These are phyloP conservation scores for Tricholoma matsutake DNA, from an alignment of 768 basidiomycete species.

Conservation along the genomic window DNA sequence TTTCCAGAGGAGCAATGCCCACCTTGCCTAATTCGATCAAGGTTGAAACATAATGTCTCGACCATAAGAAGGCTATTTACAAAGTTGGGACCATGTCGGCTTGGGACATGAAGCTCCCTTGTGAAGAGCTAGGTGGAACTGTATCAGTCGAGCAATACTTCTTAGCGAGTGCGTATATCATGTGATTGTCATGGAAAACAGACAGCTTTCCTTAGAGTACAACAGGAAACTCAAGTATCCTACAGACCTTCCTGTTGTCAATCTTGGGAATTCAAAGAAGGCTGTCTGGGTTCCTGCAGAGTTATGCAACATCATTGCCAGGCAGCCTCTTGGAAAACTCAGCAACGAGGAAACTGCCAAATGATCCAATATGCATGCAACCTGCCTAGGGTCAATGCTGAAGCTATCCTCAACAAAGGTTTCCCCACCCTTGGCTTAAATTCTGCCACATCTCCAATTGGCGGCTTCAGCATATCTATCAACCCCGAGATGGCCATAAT, in stretches of 20 bases:
- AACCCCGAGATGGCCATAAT: conserved; percentile 56
- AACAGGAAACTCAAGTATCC: conserved; percentile 44
- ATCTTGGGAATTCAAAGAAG: conserved; percentile 37
- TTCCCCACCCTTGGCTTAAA: conserved; percentile 51
- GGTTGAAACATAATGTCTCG: conserved; percentile 55
- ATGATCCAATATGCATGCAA: conserved; percentile 75
- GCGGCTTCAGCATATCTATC: conserved; percentile 58
- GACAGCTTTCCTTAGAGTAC: conserved; percentile 47
- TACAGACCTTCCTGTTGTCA: conserved; percentile 48
- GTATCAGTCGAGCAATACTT: conserved; percentile 68
- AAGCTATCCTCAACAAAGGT: conserved; percentile 54
- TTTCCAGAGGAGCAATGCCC: conserved; percentile 49
- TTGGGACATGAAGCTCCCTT: conserved; percentile 41
- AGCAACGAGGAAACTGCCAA: conserved; percentile 55
- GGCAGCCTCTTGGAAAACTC: conserved; percentile 60
- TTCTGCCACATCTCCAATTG: conserved; percentile 33
- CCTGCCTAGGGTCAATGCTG: conserved; percentile 55
- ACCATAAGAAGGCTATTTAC: conserved; percentile 51
- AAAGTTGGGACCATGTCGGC: conserved; percentile 36
- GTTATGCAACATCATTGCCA: conserved; percentile 60
- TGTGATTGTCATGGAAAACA: not conserved
- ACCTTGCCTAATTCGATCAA: conserved; percentile 49
- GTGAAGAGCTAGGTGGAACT: conserved; percentile 47
- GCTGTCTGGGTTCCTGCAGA: conserved; percentile 59
- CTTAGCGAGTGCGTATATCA: conserved; percentile 46